These are phyloP conservation scores for Sarcodon sp. DNA, from an alignment of 768 basidiomycete species.

Conservation along the genomic window DNA sequence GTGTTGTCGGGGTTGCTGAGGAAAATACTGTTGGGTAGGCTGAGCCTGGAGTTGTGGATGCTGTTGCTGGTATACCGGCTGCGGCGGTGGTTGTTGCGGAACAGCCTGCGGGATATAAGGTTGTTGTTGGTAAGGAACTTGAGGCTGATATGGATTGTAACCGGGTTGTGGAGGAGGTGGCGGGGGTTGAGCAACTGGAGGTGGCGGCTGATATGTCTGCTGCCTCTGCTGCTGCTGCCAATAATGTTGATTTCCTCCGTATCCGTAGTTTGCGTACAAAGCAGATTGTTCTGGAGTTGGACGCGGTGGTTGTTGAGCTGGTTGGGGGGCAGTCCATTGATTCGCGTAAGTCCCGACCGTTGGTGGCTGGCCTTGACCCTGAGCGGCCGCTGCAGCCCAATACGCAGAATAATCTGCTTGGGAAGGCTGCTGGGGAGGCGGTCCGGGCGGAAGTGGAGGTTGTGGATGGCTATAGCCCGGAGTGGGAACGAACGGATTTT, in stretches of 20 bases:
- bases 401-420: constrained; percentile 70
- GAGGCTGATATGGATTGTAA: constrained; percentile 60
- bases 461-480: constrained; percentile 59
- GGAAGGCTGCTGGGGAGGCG: constrained; percentile 53
- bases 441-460: constrained; percentile 71
- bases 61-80: constrained; percentile 30
- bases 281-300: constrained; percentile 73
- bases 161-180: constrained; percentile 44
- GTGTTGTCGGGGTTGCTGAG: constrained; percentile 28
- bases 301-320: constrained; percentile 27
- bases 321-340: constrained; percentile 53
- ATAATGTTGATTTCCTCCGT: constrained; percentile 52
- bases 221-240: constrained; percentile 55
- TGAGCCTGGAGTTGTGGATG: constrained; percentile 28
- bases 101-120: constrained; percentile 55
- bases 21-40: constrained; percentile 14
- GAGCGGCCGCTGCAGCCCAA: constrained; percentile 52
- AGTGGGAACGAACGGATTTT: constrained; percentile 70
- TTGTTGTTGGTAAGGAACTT: constrained; percentile 20
- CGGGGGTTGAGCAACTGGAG: constrained; percentile 35
- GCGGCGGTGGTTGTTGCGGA: constrained; percentile 31
- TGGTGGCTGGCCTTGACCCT: constrained; percentile 37
- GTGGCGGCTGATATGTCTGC: constrained; percentile 33
- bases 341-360: constrained; percentile 39
- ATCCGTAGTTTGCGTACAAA: constrained; percentile 86